A percentile compares a stretch with the other conserved stretches of the same genome.
Conservation (phyloP, 352 stramenopile species). For the Phytopythium montanum region DNA sequence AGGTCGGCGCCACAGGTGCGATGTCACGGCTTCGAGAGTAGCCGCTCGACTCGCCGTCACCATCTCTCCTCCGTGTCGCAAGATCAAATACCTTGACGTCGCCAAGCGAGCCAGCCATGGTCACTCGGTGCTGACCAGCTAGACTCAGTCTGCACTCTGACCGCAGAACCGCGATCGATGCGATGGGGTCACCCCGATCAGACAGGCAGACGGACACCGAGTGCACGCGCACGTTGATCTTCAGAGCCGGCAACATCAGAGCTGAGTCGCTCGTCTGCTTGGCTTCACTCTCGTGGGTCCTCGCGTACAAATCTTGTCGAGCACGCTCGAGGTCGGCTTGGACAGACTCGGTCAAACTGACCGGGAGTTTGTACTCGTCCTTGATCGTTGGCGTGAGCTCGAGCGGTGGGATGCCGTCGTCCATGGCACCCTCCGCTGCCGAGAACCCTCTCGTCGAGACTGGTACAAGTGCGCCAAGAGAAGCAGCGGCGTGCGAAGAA, state of each 20-base stretch:
- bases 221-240: constrained; percentile 50
- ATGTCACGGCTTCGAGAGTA: constrained; percentile 1
- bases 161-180: constrained; percentile 64
- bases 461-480: constrained; percentile 34
- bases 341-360: constrained; percentile 79
- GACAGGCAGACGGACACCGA: constrained; percentile 79
- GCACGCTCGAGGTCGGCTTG: constrained; percentile 74
- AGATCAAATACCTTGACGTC: constrained; percentile 78
- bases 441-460: constrained; percentile 15
- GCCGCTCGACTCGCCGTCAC: constrained; percentile 18
- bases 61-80: constrained; percentile 27
- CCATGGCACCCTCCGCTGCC: constrained; percentile 12
- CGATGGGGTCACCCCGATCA: constrained; percentile 59
- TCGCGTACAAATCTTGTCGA: constrained; percentile 53
- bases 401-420: constrained; percentile 41
- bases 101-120: constrained; percentile 43
- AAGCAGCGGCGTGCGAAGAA: constrained; percentile 43
- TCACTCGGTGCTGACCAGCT: constrained; percentile 21
- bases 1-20: background rate
- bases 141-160: constrained; percentile 34
- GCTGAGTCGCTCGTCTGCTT: constrained; percentile 6
- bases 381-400: constrained; percentile 57
- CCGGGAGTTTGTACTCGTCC: constrained; percentile 67
- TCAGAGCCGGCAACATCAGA: constrained; percentile 19
- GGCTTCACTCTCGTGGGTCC: constrained; percentile 7